Percentiles rank a stretch among this genome's conserved stretches.
These are phyloP conservation scores for Heliamphora pulchella DNA, from an alignment of 179 eudicot genomes.

Conservation along the genomic window DNA sequence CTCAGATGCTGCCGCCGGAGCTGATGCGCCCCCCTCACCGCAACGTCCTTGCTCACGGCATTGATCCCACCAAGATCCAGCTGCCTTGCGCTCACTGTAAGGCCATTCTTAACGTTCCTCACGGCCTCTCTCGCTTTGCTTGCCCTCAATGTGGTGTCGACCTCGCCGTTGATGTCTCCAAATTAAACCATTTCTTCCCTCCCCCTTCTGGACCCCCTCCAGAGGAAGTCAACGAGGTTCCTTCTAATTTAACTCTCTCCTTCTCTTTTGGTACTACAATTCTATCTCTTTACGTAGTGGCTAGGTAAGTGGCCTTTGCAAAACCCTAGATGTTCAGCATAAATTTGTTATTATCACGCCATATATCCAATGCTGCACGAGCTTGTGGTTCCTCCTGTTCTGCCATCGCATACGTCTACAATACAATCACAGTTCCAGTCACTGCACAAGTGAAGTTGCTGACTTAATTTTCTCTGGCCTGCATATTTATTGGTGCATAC, in stretches of 20 bases:
- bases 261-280: too few species aligned
- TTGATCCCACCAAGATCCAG: constrained; percentile 90
- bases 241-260: background rate
- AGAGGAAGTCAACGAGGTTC: constrained; percentile 95
- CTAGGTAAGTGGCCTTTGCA: background rate
- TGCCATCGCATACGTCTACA: background rate
- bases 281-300: background rate
- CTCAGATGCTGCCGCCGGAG: constrained; percentile 23
- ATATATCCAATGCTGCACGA: background rate
- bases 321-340: constrained; percentile 2
- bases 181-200: constrained; percentile 39
- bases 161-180: constrained; percentile 70
- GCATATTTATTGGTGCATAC: background rate
- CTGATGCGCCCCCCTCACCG: constrained; percentile 12
- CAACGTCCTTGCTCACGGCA: constrained; percentile 46
- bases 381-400: background rate
- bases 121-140: constrained; percentile 66
- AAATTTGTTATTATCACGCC: background rate
- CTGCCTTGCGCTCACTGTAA: constrained; percentile 91
- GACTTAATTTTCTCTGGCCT: constrained; percentile 1
- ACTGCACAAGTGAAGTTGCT: constrained; percentile 1
- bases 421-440: background rate
- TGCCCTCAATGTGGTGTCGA: constrained; percentile 84
- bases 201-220: constrained; percentile 37
- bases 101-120: constrained; percentile 89